A percentile compares a stretch with the other conserved stretches of the same genome.
phyloP scores from a whole-genome alignment of 805 yeast genomes.

The Grigorovia transvaalensis region DNA sequence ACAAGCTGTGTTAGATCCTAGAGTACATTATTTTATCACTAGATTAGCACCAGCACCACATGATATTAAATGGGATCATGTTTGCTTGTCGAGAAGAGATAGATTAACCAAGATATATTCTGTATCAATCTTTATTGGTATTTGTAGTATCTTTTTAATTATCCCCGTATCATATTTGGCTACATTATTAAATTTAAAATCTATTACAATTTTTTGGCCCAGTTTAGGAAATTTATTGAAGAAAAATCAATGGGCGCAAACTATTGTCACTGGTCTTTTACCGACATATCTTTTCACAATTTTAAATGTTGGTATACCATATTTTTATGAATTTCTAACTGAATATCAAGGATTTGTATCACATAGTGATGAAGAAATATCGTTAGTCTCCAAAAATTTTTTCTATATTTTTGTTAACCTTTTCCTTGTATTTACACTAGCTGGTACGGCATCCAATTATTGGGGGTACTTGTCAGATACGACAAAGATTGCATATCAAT shows the following conservation, averaged over 20 bases:
- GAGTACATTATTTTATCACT: constrained; percentile 73
- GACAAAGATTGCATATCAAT: constrained; percentile 73
- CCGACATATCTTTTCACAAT: constrained; percentile 88
- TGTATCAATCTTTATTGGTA: constrained; percentile 32
- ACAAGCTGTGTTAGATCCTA: constrained; percentile 87
- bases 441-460: constrained; percentile 78
- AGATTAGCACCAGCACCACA: constrained; percentile 91
- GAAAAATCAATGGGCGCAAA: constrained; percentile 59
- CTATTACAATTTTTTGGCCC: constrained; percentile 78
- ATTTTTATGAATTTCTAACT: constrained; percentile 74
- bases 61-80: constrained; percentile 87
- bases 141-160: constrained; percentile 59
- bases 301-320: constrained; percentile 75
- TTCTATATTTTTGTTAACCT: constrained; percentile 89
- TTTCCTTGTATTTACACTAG: constrained; percentile 87
- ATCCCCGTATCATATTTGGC: constrained; percentile 82
- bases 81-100: constrained; percentile 68
- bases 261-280: constrained; percentile 73
- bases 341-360: constrained; percentile 82
- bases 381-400: constrained; percentile 85
- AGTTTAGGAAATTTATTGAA: constrained; percentile 58
- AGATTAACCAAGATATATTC: constrained; percentile 45
- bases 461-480: constrained; percentile 82
- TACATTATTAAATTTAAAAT: constrained; percentile 64
- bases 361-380: constrained; percentile 83